Evolutionary conservation across 352 stramenopile species (phyloP), one percentile per base, ranked within the genome.

Genomic region (Globisporangium mamillatum): DNA sequence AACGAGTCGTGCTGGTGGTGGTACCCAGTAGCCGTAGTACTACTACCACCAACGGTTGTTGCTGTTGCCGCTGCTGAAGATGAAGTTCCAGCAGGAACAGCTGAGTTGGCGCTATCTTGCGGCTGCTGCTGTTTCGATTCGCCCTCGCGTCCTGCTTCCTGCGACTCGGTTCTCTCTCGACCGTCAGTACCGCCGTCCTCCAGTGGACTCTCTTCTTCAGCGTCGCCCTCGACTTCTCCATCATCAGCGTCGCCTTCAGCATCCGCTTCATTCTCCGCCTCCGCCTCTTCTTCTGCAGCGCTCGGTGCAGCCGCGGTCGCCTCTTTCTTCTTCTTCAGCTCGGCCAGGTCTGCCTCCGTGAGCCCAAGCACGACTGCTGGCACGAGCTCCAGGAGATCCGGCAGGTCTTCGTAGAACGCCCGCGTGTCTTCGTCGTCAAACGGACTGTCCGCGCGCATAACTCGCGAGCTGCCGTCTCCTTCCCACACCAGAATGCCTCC

Each of bases 401-500:
- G 97, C 62, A 99, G 73, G 75, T 99, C 96, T 76, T 98, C 93
- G 72, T 99, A 99, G 82, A 99, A 99, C 5, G 85, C 88, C 3
- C 95, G 88, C 41, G 92, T 98, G 61, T 98, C 95, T 74, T 98
- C 95, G 68, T 99, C 96, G 68, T 98, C 96, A 67, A 98, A 99
- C 2, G 96, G 92, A n/a, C 82, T 82, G 75, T 97, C 73, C 81
- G 80, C 74, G 66, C 83, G 73, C 80, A 97, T 59, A 77, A 76
- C 52, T 76, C 79, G 70, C 0, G 75, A 67, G 64, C 76, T 81
- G 82, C 94, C 85, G 54, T 93, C 85, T 3, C 79, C 81, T 72
- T 94, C 86, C 80, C 82, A 96, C 10, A 96, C 56, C 16, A 80
- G 74, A 61, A 94, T 81, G 0, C 81, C 78, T 10, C 69, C 73